Percentiles rank a stretch among this genome's conserved stretches.
Conservation (phyloP, 495 filamentous ascomycete genomes). For the Neurospora africana region DNA sequence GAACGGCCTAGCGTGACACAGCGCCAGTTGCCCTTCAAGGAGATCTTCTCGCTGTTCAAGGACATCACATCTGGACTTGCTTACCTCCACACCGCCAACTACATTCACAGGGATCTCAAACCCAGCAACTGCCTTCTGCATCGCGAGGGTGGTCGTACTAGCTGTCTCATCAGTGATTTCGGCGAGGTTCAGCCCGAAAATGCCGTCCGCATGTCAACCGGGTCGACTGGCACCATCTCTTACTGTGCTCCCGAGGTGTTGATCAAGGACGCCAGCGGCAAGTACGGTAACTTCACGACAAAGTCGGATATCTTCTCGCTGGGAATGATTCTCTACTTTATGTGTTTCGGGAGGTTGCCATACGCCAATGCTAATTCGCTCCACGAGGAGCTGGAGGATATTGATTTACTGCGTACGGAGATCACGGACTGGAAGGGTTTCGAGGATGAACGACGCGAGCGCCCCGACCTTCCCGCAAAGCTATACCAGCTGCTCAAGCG, state of each 20-base stretch:
- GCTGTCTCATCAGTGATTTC: slow-evolving; percentile 91
- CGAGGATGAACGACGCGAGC: slow-evolving; percentile 56
- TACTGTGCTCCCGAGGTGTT: slow-evolving; percentile 96
- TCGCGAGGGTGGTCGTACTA: slow-evolving; percentile 53
- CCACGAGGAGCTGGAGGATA: slow-evolving; percentile 85
- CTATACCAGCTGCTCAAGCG: slow-evolving; percentile 76
- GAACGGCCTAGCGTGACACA: slow-evolving; percentile 38
- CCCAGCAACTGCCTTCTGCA: slow-evolving; percentile 93
- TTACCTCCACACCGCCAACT: slow-evolving; percentile 84
- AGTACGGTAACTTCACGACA: slow-evolving; percentile 81
- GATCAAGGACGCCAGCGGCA: slow-evolving; percentile 55
- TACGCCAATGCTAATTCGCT: slow-evolving; percentile 74
- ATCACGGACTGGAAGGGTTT: slow-evolving; percentile 84
- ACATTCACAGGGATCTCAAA: slow-evolving; percentile 93
- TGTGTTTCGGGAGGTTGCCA: slow-evolving; percentile 86
- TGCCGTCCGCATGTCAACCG: slow-evolving; percentile 71
- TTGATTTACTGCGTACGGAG: slow-evolving; percentile 79
- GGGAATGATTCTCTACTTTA: slow-evolving; percentile 96
- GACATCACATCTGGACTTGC: slow-evolving; percentile 88
- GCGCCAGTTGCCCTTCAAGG: slow-evolving; percentile 65
- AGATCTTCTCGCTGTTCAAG: slow-evolving; percentile 94
- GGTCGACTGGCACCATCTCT: slow-evolving; percentile 90
- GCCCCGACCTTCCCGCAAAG: slow-evolving; percentile 75
- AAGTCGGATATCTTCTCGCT: slow-evolving; percentile 96
- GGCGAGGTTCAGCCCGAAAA: slow-evolving; percentile 85